Percentiles rank a stretch among this genome's conserved stretches.
phyloP scores from a whole-genome alignment of 2,329 filamentous ascomycete genomes.

The Botryotinia globosa region DNA sequence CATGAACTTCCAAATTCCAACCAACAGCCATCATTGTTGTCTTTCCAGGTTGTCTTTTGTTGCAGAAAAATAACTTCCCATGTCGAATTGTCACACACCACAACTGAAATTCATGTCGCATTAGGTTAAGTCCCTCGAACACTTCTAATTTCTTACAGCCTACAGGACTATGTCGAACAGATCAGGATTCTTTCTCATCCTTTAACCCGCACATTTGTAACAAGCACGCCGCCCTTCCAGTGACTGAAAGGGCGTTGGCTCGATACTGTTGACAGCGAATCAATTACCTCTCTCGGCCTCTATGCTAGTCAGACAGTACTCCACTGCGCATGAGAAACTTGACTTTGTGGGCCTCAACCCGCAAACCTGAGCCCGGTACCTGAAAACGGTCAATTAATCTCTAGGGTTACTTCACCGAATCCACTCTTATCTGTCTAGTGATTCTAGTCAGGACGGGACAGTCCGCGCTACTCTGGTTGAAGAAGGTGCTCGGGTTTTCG shows the following conservation, averaged over 20 bases:
- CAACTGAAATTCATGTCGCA: not conserved
- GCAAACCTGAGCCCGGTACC: not conserved
- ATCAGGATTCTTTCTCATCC: not conserved
- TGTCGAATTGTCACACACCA: not conserved
- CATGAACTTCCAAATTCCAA: not conserved
- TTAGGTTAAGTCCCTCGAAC: not conserved
- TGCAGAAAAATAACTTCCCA: not conserved
- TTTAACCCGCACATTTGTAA: not conserved
- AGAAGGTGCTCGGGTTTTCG: constrained; percentile 12
- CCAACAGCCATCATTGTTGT: not conserved
- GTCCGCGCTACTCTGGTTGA: not conserved
- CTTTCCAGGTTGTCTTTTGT: not conserved
- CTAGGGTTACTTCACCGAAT: not conserved
- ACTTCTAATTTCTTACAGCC: not conserved
- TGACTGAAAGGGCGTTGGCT: not conserved
- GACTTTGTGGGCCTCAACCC: not conserved
- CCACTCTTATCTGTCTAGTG: not conserved
- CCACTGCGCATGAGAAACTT: not conserved
- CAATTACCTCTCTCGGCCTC: not conserved
- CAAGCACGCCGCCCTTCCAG: not conserved
- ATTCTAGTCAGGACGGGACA: not conserved
- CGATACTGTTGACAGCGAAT: not conserved
- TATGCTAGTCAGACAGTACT: not conserved
- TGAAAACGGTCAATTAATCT: not conserved
- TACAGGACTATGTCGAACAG: not conserved